These are phyloP conservation scores for Hagleromyces aurorensis DNA, from an alignment of 805 yeast genomes.

Conservation along the genomic window DNA sequence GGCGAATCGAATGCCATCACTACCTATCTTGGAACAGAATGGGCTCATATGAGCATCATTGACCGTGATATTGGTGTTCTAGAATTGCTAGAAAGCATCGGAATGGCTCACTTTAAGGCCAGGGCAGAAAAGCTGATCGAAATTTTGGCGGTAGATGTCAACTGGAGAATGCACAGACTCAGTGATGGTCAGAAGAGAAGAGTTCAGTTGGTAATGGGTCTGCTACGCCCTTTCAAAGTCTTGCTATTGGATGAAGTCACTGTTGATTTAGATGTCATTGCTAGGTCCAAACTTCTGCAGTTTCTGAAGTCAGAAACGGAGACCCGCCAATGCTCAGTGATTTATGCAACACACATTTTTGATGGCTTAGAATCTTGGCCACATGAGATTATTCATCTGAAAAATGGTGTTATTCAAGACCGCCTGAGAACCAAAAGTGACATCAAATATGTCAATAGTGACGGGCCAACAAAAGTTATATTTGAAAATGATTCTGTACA, in stretches of 20 bases:
- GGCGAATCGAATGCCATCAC: slow-evolving; percentile 38
- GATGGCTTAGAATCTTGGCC: slow-evolving; percentile 95
- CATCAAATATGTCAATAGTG: slow-evolving; percentile 24
- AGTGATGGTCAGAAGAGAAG: slow-evolving; percentile 95
- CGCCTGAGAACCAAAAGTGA: slow-evolving; percentile 30
- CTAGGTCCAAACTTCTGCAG: slow-evolving; percentile 61
- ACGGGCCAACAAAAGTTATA: slow-evolving; percentile 7
- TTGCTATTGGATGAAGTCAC: slow-evolving; percentile 93
- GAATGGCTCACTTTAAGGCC: slow-evolving; percentile 66
- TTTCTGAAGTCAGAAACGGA: slow-evolving; percentile 72
- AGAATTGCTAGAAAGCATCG: slow-evolving; percentile 69
- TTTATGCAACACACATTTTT: slow-evolving; percentile 94
- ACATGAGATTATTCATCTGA: slow-evolving; percentile 69
- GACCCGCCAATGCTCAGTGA: slow-evolving; percentile 61
- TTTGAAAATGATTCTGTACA: slow-evolving; percentile 10
- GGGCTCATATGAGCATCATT: slow-evolving; percentile 90
- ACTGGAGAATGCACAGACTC: slow-evolving; percentile 87
- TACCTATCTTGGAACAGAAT: slow-evolving; percentile 91
- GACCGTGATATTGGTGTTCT: slow-evolving; percentile 87
- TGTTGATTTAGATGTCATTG: slow-evolving; percentile 91
- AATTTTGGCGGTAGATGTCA: slow-evolving; percentile 74
- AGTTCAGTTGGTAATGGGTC: slow-evolving; percentile 90
- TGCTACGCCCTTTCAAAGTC: slow-evolving; percentile 82
- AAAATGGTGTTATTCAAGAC: slow-evolving; percentile 48
- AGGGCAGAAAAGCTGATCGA: slow-evolving; percentile 71